These are phyloP conservation scores for Sinapis alba DNA, from an alignment of 441 rosid species.

Conservation along the genomic window DNA sequence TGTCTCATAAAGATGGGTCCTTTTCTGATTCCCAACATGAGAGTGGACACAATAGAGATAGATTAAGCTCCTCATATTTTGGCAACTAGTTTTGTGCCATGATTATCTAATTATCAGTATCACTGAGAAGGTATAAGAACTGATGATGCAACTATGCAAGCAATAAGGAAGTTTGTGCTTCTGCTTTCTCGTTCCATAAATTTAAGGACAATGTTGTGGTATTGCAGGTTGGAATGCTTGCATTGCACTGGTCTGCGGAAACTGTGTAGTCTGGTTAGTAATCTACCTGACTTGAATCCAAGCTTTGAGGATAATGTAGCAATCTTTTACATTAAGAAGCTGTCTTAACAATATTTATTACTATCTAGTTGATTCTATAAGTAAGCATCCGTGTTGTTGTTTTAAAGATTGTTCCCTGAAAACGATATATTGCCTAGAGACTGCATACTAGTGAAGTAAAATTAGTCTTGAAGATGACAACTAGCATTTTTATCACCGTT, in stretches of 20 bases:
- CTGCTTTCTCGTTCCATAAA: neutral
- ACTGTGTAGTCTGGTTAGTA: constrained; percentile 93
- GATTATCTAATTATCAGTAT: neutral
- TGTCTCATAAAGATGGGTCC: neutral
- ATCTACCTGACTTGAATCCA: constrained; percentile 16
- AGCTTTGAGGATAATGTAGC: neutral
- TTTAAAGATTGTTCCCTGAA: neutral
- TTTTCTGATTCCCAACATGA: neutral
- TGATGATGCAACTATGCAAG: too few relatives aligned
- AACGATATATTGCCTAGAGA: neutral
- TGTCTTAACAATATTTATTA: neutral
- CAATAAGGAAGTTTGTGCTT: neutral
- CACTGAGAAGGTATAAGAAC: neutral
- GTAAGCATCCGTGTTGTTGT: neutral
- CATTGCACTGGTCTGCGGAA: constrained; percentile 95
- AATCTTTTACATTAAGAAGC: neutral
- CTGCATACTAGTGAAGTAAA: neutral
- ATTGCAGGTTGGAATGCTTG: constrained; percentile 97
- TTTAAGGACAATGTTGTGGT: constrained; percentile 18
- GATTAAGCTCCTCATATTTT: neutral
- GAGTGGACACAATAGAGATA: neutral
- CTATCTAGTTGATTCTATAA: neutral
- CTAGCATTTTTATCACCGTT: neutral
- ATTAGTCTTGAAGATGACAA: neutral
- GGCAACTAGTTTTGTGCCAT: neutral